Evolutionary conservation across 129 eudicot genomes (phyloP).

Genomic region (Chrysanthemum lavandulifolium): DNA sequence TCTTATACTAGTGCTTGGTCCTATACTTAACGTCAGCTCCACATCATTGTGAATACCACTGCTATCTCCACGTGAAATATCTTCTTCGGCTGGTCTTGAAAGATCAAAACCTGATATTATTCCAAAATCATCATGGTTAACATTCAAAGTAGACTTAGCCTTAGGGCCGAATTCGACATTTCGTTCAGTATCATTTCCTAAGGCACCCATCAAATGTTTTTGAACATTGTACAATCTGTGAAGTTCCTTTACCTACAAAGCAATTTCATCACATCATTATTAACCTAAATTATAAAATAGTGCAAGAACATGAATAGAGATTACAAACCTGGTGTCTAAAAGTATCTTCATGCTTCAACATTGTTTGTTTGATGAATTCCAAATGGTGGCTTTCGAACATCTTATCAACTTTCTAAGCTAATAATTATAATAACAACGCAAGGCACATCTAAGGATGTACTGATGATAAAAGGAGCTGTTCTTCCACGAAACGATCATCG

Average conservation of each 20-base stretch:
- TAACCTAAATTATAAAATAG: neutral
- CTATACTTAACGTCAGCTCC: conserved; percentile 61
- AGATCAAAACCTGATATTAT: conserved; percentile 42
- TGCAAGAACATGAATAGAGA: neutral
- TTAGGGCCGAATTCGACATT: neutral
- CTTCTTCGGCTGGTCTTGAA: conserved; percentile 37
- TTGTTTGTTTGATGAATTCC: conserved; percentile 56
- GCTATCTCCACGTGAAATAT: conserved; percentile 29
- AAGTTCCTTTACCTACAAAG: conserved; percentile 64
- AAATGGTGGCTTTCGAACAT: conserved; percentile 36
- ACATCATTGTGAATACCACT: conserved; percentile 33
- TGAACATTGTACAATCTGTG: conserved; percentile 62
- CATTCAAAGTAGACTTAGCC: conserved; percentile 10
- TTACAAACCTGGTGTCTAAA: conserved; percentile 64
- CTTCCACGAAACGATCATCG: conserved; percentile 23
- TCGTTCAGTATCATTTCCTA: conserved; percentile 29
- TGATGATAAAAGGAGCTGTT: neutral
- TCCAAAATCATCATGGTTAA: conserved; percentile 26
- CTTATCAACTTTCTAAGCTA: conserved; percentile 27
- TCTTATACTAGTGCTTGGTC: conserved; percentile 41
- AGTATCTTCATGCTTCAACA: conserved; percentile 64
- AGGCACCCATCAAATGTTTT: conserved; percentile 47
- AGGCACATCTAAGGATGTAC: neutral
- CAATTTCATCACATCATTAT: neutral
- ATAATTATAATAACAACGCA: neutral